Evolutionary conservation across 306 rosid species (phyloP).

Genomic region (Vigna radiata): DNA sequence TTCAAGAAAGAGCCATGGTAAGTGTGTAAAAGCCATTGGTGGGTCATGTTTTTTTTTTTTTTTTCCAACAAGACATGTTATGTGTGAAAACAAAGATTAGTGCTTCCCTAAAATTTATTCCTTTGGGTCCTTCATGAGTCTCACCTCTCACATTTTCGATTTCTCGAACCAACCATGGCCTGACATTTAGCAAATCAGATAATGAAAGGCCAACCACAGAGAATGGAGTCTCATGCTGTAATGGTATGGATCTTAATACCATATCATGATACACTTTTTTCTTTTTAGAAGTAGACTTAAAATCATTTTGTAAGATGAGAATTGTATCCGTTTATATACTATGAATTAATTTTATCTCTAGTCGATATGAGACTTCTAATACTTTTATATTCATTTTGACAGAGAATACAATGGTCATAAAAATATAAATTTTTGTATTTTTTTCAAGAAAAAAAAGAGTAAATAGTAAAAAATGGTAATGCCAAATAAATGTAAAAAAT

Average conservation of each 20-base stretch:
- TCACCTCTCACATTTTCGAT: not conserved
- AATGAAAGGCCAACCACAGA: conserved; percentile 21
- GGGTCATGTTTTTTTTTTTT: conserved; percentile 10
- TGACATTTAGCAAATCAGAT: conserved; percentile 18
- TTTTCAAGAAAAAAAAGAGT: too few relatives aligned
- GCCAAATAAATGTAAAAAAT: too few relatives aligned
- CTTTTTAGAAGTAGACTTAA: too few relatives aligned
- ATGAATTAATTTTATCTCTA: too few relatives aligned
- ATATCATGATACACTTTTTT: too few relatives aligned
- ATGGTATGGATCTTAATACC: conserved; percentile 2
- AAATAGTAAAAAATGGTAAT: too few relatives aligned
- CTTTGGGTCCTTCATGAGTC: conserved; percentile 28
- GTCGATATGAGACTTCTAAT: too few relatives aligned
- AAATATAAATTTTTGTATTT: too few relatives aligned
- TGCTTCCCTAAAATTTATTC: conserved; percentile 11
- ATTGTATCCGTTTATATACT: too few relatives aligned
- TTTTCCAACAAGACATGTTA: conserved; percentile 29
- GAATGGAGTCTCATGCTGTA: conserved; percentile 30
- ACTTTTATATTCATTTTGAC: too few relatives aligned
- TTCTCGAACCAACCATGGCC: conserved; percentile 18
- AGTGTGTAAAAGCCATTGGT: conserved; percentile 31
- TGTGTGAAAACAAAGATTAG: conserved; percentile 26
- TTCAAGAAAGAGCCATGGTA: conserved; percentile 21
- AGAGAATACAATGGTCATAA: too few relatives aligned
- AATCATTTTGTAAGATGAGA: too few relatives aligned